Evolutionary conservation across 306 rosid species (phyloP).

Genomic region (Quercus cerris): DNA sequence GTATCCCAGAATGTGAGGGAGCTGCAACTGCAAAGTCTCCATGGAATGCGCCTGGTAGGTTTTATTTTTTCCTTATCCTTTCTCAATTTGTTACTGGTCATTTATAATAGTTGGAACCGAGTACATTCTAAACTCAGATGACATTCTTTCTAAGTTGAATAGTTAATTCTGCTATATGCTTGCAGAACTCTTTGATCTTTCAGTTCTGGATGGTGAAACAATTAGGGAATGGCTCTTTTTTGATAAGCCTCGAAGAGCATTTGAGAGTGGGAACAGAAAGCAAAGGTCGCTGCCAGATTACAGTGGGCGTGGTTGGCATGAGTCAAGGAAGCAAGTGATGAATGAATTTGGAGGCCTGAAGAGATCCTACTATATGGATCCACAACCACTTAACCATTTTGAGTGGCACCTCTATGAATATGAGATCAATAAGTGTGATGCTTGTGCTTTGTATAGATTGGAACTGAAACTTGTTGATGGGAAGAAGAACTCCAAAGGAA

Average conservation of each 20-base stretch:
- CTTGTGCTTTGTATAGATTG: constrained; percentile 86
- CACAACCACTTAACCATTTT: constrained; percentile 80
- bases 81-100: neutral
- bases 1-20: constrained; percentile 97
- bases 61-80: constrained; percentile 10
- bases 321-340: constrained; percentile 98
- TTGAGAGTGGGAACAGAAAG: constrained; percentile 98
- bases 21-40: constrained; percentile 99
- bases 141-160: constrained; percentile 2
- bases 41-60: constrained; percentile 96
- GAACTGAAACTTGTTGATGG: constrained; percentile 95
- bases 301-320: constrained; percentile 99
- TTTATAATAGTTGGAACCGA: neutral
- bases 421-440: constrained; percentile 91
- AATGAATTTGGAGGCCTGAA: constrained; percentile 91
- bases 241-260: constrained; percentile 96
- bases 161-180: constrained; percentile 14
- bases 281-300: constrained; percentile 98
- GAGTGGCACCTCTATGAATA: constrained; percentile 99
- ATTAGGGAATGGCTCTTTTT: constrained; percentile 99
- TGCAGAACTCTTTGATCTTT: constrained; percentile 91
- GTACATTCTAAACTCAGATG: constrained; percentile 1
- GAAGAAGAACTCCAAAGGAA: constrained; percentile 79
- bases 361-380: constrained; percentile 99
- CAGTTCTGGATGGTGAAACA: constrained; percentile 83